Percentiles rank a stretch among this genome's conserved stretches.
These are phyloP conservation scores for Fusarium brevicatenulatum DNA, from an alignment of 2,329 filamentous ascomycete genomes.

Conservation along the genomic window DNA sequence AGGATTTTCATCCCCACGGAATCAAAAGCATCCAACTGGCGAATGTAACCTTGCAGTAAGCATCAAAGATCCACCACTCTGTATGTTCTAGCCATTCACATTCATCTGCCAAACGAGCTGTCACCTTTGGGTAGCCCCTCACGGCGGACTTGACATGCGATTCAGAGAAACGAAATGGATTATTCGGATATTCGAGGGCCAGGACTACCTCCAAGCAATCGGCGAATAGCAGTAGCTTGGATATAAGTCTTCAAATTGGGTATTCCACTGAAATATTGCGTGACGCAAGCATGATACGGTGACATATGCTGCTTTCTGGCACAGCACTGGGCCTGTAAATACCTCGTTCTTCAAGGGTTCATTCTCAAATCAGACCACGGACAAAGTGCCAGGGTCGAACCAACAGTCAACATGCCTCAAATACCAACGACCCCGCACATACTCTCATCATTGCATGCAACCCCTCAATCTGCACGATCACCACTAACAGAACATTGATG, in stretches of 20 bases:
- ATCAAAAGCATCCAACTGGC: background rate
- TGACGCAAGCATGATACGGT: background rate
- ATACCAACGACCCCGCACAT: background rate
- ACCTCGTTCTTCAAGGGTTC: background rate
- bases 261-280: background rate
- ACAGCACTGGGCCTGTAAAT: background rate
- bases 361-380: background rate
- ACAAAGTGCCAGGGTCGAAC: background rate
- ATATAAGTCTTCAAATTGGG: no score
- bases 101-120: background rate
- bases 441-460: rapidly evolving
- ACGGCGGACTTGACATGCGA: background rate
- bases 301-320: background rate
- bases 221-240: rapidly evolving
- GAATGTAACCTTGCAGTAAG: background rate
- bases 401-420: background rate
- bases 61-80: background rate
- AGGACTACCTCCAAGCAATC: background rate
- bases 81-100: rapidly evolving
- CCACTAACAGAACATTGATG: rapidly evolving
- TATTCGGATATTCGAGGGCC: background rate
- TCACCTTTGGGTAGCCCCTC: background rate
- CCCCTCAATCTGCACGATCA: rapidly evolving
- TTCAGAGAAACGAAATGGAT: background rate
- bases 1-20: no score